Evolutionary conservation across 2,329 filamentous ascomycete genomes (phyloP).

Genomic region (Penicillium capsulatum): DNA sequence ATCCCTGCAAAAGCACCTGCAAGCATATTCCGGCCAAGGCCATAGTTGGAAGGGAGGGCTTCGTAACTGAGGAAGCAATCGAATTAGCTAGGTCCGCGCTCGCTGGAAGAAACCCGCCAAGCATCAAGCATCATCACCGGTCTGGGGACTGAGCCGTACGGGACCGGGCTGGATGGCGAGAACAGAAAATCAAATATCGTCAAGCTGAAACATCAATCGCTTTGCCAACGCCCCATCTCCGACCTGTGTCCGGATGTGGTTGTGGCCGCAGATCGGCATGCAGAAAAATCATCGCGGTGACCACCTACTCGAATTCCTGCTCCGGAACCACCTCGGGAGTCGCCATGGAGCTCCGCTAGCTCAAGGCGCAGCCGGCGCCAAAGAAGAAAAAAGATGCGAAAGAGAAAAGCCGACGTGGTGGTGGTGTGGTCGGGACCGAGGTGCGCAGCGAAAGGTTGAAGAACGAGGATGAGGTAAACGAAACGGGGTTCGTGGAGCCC

Average conservation of each 20-base stretch:
- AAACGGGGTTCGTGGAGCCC: constrained; percentile 12
- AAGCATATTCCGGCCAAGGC: constrained; percentile 87
- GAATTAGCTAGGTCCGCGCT: constrained; percentile 21
- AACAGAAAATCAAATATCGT: background rate
- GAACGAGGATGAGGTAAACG: constrained; percentile 10
- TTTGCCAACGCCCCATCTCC: background rate
- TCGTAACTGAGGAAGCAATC: constrained; percentile 64
- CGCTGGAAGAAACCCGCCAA: background rate
- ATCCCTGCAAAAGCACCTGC: constrained; percentile 96
- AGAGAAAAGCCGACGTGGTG: constrained; percentile 1
- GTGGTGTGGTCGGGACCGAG: constrained; percentile 1
- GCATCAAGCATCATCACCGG: background rate
- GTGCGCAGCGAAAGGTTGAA: background rate
- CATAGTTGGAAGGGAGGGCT: constrained; percentile 89
- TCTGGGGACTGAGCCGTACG: background rate
- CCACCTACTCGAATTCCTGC: constrained; percentile 47
- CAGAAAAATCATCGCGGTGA: constrained; percentile 8
- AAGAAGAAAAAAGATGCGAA: constrained; percentile 13
- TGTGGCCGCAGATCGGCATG: background rate
- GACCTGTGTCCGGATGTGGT: background rate
- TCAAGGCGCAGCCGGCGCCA: constrained; percentile 31
- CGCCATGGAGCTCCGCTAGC: constrained; percentile 40
- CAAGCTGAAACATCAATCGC: constrained; percentile 1
- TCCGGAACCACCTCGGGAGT: constrained; percentile 39
- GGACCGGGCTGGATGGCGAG: background rate